Evolutionary conservation across 768 basidiomycete genomes (phyloP), one percentile per base, ranked within the genome.

Genomic region (Obba rivulosa): DNA sequence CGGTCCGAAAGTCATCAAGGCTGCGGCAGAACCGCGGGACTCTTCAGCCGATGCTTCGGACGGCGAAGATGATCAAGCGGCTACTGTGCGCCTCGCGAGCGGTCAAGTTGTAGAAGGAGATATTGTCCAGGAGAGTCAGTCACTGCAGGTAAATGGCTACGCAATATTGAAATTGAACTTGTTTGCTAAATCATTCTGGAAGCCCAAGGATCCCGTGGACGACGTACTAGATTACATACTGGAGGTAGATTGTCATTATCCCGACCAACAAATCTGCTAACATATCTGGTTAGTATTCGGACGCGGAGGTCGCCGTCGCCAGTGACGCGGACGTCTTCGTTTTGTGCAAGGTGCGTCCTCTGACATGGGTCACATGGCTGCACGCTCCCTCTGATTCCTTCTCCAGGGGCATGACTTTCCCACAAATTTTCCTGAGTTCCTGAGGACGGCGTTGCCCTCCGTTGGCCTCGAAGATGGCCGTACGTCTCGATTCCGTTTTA

Each of bases 401-500:
- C n/a, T 23, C 16, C 37, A 51, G 40, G 47, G 22, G 4, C 41
- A 40, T 5, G 56, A 50, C 2, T 25, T 54, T 14, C 56, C 52
- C 8, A 23, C 47, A 7, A 49, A 57, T 21, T 48, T 57, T 20
- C 23, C 37, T 4, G 42, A 31, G 22, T 46, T 53, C 11, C 45
- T 57, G 13, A 39, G 46, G 0, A 35, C 39, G 3, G 7, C 48
- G 24, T 24, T 46, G 13, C 56, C 56, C 0, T 43, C 43, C 0
- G 43, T 57, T 8, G 23, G 52, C 31, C 51, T 57, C 17, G 53
- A 53, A 21, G 52, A 57, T 25, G 53, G 49, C 3, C 20, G 48
- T 49, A 13, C 28, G 28, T 13, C n/a, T n/a, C n/a, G n/a, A n/a
- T n/a, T n/a, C n/a, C n/a, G n/a, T n/a, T n/a, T n/a, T n/a, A n/a